Conservation (phyloP, 306 rosid genomes). For the Prunus davidiana region DNA sequence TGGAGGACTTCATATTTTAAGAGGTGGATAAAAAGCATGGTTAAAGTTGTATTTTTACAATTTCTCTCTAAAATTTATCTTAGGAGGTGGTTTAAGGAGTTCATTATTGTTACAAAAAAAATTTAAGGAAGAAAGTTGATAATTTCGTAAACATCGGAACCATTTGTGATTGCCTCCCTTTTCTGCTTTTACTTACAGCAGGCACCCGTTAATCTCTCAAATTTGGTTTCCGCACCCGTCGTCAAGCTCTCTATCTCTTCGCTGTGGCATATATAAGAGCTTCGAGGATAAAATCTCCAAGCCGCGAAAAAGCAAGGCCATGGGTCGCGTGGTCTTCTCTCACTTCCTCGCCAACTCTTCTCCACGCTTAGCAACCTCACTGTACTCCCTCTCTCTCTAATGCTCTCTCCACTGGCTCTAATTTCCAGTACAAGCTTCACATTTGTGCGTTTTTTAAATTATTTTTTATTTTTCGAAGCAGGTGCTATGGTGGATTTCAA, state of each 20-base stretch:
- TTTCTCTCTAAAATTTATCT: too few species aligned
- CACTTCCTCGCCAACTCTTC: slow-evolving; percentile 36
- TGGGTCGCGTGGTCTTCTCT: slow-evolving; percentile 53
- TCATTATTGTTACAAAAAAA: too few species aligned
- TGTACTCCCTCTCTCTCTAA: slow-evolving; percentile 29
- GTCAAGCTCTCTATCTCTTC: background rate
- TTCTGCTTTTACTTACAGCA: too few species aligned
- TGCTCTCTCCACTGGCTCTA: background rate
- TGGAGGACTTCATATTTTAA: too few species aligned
- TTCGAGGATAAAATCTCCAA: background rate
- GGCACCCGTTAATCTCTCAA: background rate
- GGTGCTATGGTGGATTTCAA: slow-evolving; percentile 39
- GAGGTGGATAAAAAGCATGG: too few species aligned
- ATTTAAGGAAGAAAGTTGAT: too few species aligned
- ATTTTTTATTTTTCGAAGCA: slow-evolving; percentile 29
- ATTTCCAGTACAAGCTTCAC: background rate
- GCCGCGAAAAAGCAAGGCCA: slow-evolving; percentile 18
- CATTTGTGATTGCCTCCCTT: too few species aligned
- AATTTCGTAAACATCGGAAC: too few species aligned
- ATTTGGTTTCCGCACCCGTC: background rate
- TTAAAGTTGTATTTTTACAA: too few species aligned
- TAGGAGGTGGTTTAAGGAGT: too few species aligned
- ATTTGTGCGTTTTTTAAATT: background rate
- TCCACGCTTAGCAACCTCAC: slow-evolving; percentile 38
- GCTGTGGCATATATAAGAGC: background rate